A percentile compares a stretch with the other conserved stretches of the same genome.
Evolutionary conservation across 2,329 filamentous ascomycete species (phyloP).

Genomic region (Aspergillus pseudoterreus): DNA sequence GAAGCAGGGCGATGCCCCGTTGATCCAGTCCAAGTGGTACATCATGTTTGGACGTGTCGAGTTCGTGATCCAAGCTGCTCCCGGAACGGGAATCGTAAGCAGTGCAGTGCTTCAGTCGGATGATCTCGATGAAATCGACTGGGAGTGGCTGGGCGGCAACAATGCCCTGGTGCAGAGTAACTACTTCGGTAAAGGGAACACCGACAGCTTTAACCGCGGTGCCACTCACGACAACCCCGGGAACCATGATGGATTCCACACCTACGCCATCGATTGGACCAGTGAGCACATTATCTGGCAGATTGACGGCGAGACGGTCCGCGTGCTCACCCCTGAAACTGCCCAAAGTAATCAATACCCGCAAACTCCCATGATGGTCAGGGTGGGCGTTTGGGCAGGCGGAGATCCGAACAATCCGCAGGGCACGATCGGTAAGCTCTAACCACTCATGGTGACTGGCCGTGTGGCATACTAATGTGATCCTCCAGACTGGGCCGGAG

Average conservation of each 20-base stretch:
- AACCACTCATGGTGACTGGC: neutral
- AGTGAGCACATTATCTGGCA: slow-evolving; percentile 80
- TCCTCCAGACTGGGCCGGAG: slow-evolving; percentile 69
- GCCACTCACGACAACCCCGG: slow-evolving; percentile 66
- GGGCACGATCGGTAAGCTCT: slow-evolving; percentile 66
- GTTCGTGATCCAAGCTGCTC: slow-evolving; percentile 77
- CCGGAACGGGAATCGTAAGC: slow-evolving; percentile 88
- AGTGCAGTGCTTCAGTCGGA: slow-evolving; percentile 90
- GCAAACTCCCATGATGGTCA: slow-evolving; percentile 92
- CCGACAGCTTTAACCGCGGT: slow-evolving; percentile 80
- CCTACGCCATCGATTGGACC: slow-evolving; percentile 91
- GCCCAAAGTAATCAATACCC: slow-evolving; percentile 75
- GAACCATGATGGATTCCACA: slow-evolving; percentile 75
- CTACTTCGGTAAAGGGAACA: slow-evolving; percentile 92
- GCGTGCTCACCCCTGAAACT: slow-evolving; percentile 66
- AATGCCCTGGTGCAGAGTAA: slow-evolving; percentile 82
- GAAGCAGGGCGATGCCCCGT: slow-evolving; percentile 75
- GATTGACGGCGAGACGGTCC: slow-evolving; percentile 72
- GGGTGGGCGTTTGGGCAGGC: slow-evolving; percentile 87
- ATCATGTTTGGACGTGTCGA: slow-evolving; percentile 98
- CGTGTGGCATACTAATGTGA: slow-evolving; percentile 8
- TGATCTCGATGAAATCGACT: slow-evolving; percentile 90
- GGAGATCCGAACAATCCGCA: slow-evolving; percentile 74
- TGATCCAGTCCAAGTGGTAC: slow-evolving; percentile 88
- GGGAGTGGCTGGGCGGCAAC: slow-evolving; percentile 88